These are phyloP conservation scores for Macrophomina pseudophaseolina DNA, from an alignment of 2,329 filamentous ascomycete species.

Conservation along the genomic window DNA sequence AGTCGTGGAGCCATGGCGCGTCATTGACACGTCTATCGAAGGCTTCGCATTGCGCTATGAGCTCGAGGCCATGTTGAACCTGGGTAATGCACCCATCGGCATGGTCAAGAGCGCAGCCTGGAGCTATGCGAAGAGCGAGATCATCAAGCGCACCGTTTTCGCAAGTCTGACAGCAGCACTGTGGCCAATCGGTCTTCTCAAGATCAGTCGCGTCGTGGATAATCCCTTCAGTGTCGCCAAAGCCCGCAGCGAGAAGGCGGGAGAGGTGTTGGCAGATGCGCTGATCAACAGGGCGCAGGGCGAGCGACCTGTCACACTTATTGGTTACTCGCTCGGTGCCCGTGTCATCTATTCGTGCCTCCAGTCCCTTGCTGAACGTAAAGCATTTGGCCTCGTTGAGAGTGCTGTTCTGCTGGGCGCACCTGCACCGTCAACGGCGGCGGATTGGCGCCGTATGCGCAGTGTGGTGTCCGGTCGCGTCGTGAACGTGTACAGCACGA, in stretches of 20 bases:
- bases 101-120: slow-evolving; percentile 84
- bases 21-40: slow-evolving; percentile 71
- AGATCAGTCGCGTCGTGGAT: slow-evolving; percentile 66
- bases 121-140: slow-evolving; percentile 73
- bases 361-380: slow-evolving; percentile 74
- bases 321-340: slow-evolving; percentile 83
- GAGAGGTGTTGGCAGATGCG: slow-evolving; percentile 78
- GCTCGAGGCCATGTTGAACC: slow-evolving; percentile 73
- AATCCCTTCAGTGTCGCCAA: slow-evolving; percentile 83
- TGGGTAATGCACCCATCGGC: slow-evolving; percentile 78
- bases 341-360: slow-evolving; percentile 84
- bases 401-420: slow-evolving; percentile 82
- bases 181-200: slow-evolving; percentile 55
- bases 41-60: slow-evolving; percentile 87
- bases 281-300: slow-evolving; percentile 82
- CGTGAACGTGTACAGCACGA: slow-evolving; percentile 86
- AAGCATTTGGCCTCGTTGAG: slow-evolving; percentile 83
- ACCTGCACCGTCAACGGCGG: slow-evolving; percentile 72
- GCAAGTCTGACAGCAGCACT: slow-evolving; percentile 53
- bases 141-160: slow-evolving; percentile 67
- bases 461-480: slow-evolving; percentile 80
- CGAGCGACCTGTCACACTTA: slow-evolving; percentile 77
- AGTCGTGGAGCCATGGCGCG: slow-evolving; percentile 76
- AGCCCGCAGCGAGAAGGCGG: slow-evolving; percentile 78
- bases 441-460: slow-evolving; percentile 77